Percentiles rank a stretch among this genome's conserved stretches.
phyloP scores from a whole-genome alignment of 2,329 filamentous ascomycete genomes.

The Dactylellina sp. region DNA sequence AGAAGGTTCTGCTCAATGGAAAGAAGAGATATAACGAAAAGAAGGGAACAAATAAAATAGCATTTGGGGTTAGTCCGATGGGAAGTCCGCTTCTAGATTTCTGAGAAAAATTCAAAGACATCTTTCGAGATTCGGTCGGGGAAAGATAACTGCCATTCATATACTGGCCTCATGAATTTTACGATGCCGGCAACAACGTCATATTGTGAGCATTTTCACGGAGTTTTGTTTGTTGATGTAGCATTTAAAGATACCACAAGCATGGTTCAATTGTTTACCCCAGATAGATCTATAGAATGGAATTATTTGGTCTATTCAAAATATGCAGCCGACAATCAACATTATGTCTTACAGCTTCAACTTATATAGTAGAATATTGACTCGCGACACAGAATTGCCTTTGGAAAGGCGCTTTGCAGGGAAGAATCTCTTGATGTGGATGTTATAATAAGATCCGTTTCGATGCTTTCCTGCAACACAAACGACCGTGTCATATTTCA shows the following conservation, averaged over 20 bases:
- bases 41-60: slow-evolving; percentile 36
- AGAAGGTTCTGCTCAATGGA: slow-evolving; percentile 37
- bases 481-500: slow-evolving; percentile 8
- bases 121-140: not conserved
- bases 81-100: slow-evolving; percentile 25
- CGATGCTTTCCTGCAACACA: not conserved
- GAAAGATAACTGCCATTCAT: no score
- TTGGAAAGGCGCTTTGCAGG: no score
- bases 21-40: slow-evolving; percentile 52
- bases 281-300: no score
- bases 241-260: not conserved
- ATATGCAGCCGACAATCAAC: no score
- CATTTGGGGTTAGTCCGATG: not conserved
- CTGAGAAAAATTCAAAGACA: not conserved
- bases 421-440: no score
- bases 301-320: no score
- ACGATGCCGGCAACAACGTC: no score
- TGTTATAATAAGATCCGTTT: no score
- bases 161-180: not conserved
- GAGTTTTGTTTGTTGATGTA: not conserved
- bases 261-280: not conserved
- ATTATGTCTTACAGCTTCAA: no score
- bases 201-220: not conserved
- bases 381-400: no score
- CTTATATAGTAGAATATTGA: no score